These are phyloP conservation scores for Trichothecium roseum DNA, from an alignment of 2,329 filamentous ascomycete species.

Conservation along the genomic window DNA sequence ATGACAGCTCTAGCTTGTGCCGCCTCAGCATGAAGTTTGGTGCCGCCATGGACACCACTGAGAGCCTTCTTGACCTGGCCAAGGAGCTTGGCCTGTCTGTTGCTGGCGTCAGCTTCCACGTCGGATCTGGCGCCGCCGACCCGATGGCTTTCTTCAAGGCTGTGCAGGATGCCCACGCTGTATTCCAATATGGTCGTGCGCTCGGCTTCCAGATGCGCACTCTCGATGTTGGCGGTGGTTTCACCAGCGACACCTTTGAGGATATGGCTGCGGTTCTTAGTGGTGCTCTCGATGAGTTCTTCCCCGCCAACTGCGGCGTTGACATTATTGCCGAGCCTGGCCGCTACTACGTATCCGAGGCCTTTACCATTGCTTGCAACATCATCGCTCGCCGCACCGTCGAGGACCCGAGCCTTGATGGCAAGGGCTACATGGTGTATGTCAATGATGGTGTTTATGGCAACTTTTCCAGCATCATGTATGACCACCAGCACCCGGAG, in stretches of 20 bases:
- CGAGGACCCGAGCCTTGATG: conserved; percentile 53
- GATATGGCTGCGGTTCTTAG: conserved; percentile 75
- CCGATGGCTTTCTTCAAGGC: conserved; percentile 86
- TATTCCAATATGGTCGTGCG: conserved; percentile 75
- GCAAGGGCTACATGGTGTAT: conserved; percentile 88
- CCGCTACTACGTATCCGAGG: conserved; percentile 87
- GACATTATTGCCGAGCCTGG: conserved; percentile 93
- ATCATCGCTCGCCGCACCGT: conserved; percentile 92
- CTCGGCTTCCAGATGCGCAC: conserved; percentile 76
- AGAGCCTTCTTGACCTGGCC: conserved; percentile 67
- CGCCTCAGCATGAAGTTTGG: conserved; percentile 97
- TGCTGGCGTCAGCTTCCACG: conserved; percentile 94
- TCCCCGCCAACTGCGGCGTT: conserved; percentile 61
- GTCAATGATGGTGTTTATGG: conserved; percentile 96
- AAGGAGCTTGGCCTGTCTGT: conserved; percentile 79
- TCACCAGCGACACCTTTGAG: conserved; percentile 85
- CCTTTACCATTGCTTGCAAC: conserved; percentile 91
- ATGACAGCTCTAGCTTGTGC: conserved; percentile 90
- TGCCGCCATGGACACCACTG: conserved; percentile 73
- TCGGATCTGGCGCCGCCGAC: conserved; percentile 91
- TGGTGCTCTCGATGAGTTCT: conserved; percentile 74
- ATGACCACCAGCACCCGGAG: conserved; percentile 88
- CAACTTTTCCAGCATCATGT: conserved; percentile 99
- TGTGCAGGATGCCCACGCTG: conserved; percentile 74
- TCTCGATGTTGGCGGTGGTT: conserved; percentile 89